Evolutionary conservation across 106 monocot genomes (phyloP).

Genomic region (Agapanthus africanus): DNA sequence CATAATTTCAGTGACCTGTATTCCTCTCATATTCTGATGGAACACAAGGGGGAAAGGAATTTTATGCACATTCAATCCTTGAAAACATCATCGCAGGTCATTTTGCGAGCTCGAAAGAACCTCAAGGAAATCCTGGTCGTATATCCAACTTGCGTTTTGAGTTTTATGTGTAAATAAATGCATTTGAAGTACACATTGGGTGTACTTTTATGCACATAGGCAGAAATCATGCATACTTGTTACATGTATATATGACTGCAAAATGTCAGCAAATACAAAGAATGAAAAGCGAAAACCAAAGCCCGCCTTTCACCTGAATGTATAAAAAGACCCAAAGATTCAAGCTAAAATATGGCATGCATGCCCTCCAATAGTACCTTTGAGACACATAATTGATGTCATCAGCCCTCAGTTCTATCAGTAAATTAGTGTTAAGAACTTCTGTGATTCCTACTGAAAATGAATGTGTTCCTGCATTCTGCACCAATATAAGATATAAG

Average conservation of each 20-base stretch:
- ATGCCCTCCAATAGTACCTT: slow-evolving; percentile 36
- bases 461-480: slow-evolving; percentile 84
- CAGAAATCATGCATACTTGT: neutral
- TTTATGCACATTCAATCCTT: no score
- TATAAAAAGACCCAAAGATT: neutral
- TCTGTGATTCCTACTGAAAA: slow-evolving; percentile 93
- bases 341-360: neutral
- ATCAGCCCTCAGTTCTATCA: slow-evolving; percentile 91
- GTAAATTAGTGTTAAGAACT: slow-evolving; percentile 76
- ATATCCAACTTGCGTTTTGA: no score
- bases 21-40: no score
- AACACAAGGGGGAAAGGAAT: no score
- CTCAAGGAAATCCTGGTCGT: no score
- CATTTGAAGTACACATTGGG: neutral
- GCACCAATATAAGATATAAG: slow-evolving; percentile 11
- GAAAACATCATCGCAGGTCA: no score
- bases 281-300: no score
- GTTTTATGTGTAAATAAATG: neutral
- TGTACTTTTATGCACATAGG: neutral
- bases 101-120: no score
- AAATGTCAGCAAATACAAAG: neutral
- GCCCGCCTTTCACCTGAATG: neutral
- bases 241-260: neutral
- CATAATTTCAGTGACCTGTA: no score
- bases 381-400: slow-evolving; percentile 94